These are phyloP conservation scores for Hypoxylon intermedium DNA, from an alignment of 495 filamentous ascomycete genomes.

Conservation along the genomic window DNA sequence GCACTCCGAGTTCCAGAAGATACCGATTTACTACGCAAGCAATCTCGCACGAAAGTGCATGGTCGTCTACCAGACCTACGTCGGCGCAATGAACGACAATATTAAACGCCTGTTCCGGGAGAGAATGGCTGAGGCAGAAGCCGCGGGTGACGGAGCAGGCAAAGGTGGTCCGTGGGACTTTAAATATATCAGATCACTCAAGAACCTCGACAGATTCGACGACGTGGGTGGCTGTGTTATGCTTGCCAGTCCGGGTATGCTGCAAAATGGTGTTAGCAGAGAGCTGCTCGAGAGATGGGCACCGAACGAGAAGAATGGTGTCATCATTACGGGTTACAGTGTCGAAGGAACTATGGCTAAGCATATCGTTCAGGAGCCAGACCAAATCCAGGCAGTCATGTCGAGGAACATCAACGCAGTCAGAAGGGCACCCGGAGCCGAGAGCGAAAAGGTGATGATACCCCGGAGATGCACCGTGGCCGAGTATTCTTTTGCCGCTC, in stretches of 20 bases:
- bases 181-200: conserved; percentile 85
- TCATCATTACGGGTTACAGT: conserved; percentile 96
- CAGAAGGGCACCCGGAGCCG: conserved; percentile 62
- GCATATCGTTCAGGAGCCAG: conserved; percentile 88
- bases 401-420: conserved; percentile 64
- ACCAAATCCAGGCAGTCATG: conserved; percentile 92
- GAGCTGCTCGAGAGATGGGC: conserved; percentile 95
- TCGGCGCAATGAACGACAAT: conserved; percentile 97
- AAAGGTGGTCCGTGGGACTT: conserved; percentile 96
- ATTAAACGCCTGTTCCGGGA: conserved; percentile 90
- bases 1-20: conserved; percentile 83
- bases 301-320: conserved; percentile 90
- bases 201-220: conserved; percentile 92
- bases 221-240: conserved; percentile 96
- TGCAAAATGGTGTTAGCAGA: conserved; percentile 92
- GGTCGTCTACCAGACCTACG: conserved; percentile 97
- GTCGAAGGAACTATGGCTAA: conserved; percentile 99
- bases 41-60: conserved; percentile 95
- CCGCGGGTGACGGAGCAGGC: conserved; percentile 69
- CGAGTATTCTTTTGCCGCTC: conserved; percentile 92
- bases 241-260: conserved; percentile 95
- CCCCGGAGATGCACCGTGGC: conserved; percentile 89
- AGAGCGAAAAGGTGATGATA: conserved; percentile 85
- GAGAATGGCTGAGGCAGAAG: conserved; percentile 85
- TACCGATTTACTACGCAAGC: conserved; percentile 95